Evolutionary conservation across 148 eudicot genomes (phyloP), one percentile per base, ranked within the genome.

Genomic region (Chenopodium album): DNA sequence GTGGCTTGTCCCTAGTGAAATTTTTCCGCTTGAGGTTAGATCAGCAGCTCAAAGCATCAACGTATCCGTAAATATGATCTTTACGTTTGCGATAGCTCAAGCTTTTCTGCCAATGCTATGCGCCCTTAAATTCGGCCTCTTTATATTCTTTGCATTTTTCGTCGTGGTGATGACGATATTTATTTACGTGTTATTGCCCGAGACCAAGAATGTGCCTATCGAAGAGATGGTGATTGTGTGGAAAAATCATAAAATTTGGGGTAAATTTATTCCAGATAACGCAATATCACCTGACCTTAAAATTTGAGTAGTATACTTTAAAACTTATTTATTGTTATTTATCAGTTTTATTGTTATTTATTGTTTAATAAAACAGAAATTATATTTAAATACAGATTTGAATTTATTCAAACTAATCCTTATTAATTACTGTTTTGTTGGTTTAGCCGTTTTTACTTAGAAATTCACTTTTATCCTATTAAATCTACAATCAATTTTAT

Each of bases 1-100:
- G 0, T 92, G 95, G 93, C 71, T 92, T 19, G 92, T 92, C 2
- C 93, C 95, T 2, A 86, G 90, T 46, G 95, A 92, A 75, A 88
- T 92, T 26, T 92, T 92, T 79, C 95, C 95, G 2, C 76, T 92
- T 0, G 95, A 92, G 54, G 87, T 90, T 64, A 86, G 95, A 2
- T 90, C 92, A 1, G 93, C 93, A 0, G 93, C 92, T 0, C 91
- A 92, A 60, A 88, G 91, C 50, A 73, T 92, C 69, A 89, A 84
- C 46, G 93, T 92, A 0, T 86, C 92, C 0, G 89, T 89, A 2
- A 92, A 90, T 92, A 90, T 92, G 93, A 26, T 92, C 4, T 90
- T 90, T 86, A 92, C 95, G 0, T 92, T 92, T 52, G 66, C 73
- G 0, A 79, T 90, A 0, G 95, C 95, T 1, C 95, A 92, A 50